Base-by-base conservation (phyloP, 495 filamentous ascomycete genomes). In the Schizothecium vesticola region DNA sequence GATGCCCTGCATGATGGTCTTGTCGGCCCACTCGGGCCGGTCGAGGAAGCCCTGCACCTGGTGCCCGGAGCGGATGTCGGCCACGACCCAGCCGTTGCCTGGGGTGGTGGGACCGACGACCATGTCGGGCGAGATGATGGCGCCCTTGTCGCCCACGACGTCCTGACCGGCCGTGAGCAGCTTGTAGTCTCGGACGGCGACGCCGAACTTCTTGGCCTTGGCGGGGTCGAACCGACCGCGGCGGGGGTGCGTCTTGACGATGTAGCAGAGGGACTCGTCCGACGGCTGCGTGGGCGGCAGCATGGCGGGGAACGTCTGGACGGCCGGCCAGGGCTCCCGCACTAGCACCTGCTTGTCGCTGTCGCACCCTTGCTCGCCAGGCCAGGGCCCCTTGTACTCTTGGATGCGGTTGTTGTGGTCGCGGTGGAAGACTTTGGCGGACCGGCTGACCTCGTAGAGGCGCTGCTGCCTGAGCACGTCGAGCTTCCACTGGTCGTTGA, bases 181-280 rank as follows among this genome's bases (percentile, higher is more conserved):
- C 11, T 74, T 76, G 69, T 79, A 95, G n/a, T 86, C 76, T 0
- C 80, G 83, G 33, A 75, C 80, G 21, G 70, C 71, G 0, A 97
- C 84, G 3, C 88, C 88, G 13, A 91, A 75, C 55, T 76, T 77
- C 61, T 70, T 77, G 0, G 94, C 96, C 68, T 80, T 85, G n/a
- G 81, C 67, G 5, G 84, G 75, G 25, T 89, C 80, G 74, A 99
- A 97, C 73, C 89, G 94, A 16, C 95, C 95, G 26, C 94, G 86
- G 43, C 89, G 82, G 57, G 86, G 82, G 67, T 94, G 88, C 31
- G 82, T 87, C 60, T 89, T 90, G 64, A 97, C 82, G 71, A 99
- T 88, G 75, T 98, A 99, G 59, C 88, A 96, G 62, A 97, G 78
- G 12, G 94, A 88, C 43, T 89, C 86, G 13, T 76, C 75, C 3